Conservation (phyloP, 176 grass and related monocot species). For the Cymbopogon citratus region DNA sequence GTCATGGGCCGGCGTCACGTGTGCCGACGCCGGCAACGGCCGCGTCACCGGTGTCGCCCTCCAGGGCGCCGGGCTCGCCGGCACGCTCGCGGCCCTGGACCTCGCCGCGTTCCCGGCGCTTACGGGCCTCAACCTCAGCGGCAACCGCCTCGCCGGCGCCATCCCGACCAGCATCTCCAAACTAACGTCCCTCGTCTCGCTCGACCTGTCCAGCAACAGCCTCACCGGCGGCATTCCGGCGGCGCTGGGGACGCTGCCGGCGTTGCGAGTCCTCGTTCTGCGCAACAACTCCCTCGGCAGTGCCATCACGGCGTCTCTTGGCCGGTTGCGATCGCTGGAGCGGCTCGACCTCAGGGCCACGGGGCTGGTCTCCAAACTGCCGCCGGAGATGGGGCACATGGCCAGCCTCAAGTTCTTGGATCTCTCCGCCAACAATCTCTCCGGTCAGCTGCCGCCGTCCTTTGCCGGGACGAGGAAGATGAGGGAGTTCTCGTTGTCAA, state of each 20-base stretch:
- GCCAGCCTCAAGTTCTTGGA: constrained; percentile 14
- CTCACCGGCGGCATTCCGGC: constrained; percentile 24
- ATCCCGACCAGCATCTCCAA: constrained; percentile 2
- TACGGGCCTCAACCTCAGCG: too few relatives aligned
- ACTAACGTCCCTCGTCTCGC: constrained; percentile 6
- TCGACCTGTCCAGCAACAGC: constrained; percentile 17
- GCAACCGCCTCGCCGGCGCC: too few relatives aligned
- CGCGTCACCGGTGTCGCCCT: too few relatives aligned
- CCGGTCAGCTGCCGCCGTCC: constrained; percentile 3
- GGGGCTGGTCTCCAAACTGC: background rate
- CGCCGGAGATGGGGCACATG: constrained; percentile 18
- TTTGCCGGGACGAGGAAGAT: constrained; percentile 6
- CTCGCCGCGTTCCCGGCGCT: too few relatives aligned
- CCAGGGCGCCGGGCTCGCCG: too few relatives aligned
- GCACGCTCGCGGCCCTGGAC: too few relatives aligned
- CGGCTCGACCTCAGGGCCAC: constrained; percentile 5
- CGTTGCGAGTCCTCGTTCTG: background rate
- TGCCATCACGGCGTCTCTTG: background rate
- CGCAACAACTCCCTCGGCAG: constrained; percentile 26
- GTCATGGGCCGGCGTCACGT: too few relatives aligned
- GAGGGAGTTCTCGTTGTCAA: constrained; percentile 18
- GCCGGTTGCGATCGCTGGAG: background rate
- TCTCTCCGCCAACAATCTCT: constrained; percentile 19
- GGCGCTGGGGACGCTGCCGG: constrained; percentile 1
- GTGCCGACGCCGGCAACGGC: too few relatives aligned